Conservation (phyloP, 2,329 filamentous ascomycete species). For the Fusarium camptoceras region DNA sequence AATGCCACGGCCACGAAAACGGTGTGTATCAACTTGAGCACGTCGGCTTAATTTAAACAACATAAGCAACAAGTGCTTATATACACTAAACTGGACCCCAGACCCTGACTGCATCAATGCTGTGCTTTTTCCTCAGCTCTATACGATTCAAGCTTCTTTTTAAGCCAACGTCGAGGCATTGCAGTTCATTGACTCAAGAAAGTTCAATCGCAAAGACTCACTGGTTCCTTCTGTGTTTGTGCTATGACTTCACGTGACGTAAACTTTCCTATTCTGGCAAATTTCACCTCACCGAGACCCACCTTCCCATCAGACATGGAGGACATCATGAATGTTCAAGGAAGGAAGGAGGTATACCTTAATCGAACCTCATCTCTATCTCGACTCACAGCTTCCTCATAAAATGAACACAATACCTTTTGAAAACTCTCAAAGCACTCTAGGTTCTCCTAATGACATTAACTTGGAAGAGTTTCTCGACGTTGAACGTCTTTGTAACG, state of each 20-base stretch:
- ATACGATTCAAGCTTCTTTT: slow-evolving; percentile 1
- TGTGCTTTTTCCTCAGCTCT: background rate
- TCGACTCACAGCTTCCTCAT: background rate
- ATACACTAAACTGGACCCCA: slow-evolving; percentile 3
- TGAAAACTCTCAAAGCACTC: background rate
- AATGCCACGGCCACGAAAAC: background rate
- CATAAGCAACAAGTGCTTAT: slow-evolving; percentile 16
- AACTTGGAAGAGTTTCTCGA: slow-evolving; percentile 43
- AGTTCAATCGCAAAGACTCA: background rate
- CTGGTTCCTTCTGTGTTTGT: slow-evolving; percentile 4
- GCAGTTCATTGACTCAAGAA: background rate
- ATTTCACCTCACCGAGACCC: slow-evolving; percentile 32
- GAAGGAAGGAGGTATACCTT: slow-evolving; percentile 20
- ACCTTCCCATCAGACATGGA: slow-evolving; percentile 1
- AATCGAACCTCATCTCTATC: slow-evolving; percentile 2
- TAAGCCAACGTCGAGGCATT: background rate
- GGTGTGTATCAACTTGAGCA: background rate
- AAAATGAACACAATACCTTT: slow-evolving; percentile 12
- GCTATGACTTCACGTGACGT: slow-evolving; percentile 30
- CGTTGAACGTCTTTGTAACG: slow-evolving; percentile 40
- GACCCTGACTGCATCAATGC: background rate
- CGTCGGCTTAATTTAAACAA: slow-evolving; percentile 4
- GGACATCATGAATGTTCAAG: slow-evolving; percentile 15
- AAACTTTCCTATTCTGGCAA: slow-evolving; percentile 31
- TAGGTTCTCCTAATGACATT: slow-evolving; percentile 13